Base-by-base conservation (phyloP, 2,329 filamentous ascomycete genomes). In the Intubia oerlemansii region DNA sequence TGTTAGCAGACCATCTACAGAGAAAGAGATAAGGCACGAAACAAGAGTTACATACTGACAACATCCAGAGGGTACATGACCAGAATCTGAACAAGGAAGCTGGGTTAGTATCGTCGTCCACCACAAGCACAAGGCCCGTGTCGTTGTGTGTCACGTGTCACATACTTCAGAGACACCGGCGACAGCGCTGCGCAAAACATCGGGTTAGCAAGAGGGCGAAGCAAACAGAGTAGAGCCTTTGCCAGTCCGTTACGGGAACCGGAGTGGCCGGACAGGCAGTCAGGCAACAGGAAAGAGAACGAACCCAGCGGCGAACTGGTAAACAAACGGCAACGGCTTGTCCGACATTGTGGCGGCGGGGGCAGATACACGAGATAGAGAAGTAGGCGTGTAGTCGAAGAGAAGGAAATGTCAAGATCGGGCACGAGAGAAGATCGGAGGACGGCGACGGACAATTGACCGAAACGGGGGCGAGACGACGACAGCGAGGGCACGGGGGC, bases 31-130 rank as follows among this genome's bases (percentile, higher is more conserved):
- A n/a, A n/a, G n/a, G n/a, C n/a, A n/a, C n/a, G n/a, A 13, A 27
- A 10, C 3, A 31, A 13, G 9, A 7, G 19, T n/a, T n/a, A 88
- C 78, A 91, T 77, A 74, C 85, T 66, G 53, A 95, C 81, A 34
- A 98, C 88, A 52, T 98, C 88, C 51, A 98, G 64, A 41, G 88
- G 88, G 61, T 98, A 98, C 88, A 90, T 90, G 34, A 88, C 66
- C 53, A 88, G 57, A 57, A 90, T 90, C 80, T 90, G 56, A 5
- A 24, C 2, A 20, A 6, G 15, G 10, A 18, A 10, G 9, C 3
- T 6, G 2, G 14, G 31, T 40, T 29, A 40, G 34, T 29, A 7
- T 5, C 21, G 12, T 14, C 19, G 15, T 7, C 13, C 5, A 10
- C 27, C 10, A 11, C 12, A 14, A 8, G 11, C 5, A n/a, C 17